Base-by-base conservation (phyloP, 129 eudicot genomes). In the Silybum marianum region DNA sequence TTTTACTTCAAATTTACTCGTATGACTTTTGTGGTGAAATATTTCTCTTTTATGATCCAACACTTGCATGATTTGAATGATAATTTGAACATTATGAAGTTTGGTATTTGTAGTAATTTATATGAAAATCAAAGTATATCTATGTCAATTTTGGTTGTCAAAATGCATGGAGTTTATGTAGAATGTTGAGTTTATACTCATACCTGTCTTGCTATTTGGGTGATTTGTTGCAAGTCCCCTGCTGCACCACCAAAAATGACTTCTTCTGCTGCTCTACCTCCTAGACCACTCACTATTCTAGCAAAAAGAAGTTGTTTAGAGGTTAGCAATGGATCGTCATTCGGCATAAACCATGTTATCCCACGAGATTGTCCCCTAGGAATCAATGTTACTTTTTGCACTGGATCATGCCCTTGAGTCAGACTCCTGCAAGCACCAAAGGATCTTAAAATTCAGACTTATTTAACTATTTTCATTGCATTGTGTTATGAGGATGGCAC, bases 301-400 rank as follows among this genome's bases (percentile, higher is more conserved):
- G 97, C 97, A 82, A 90, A 92, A 3, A 92, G 87, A 51, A 88
- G 93, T 44, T 87, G 78, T 73, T 84, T 90, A 22, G 97, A 86
- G 71, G 84, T 80, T 32, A 92, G 80, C 0, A 85, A 74, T 6
- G 90, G 90, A 77, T 92, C 94, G 39, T 92, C 97, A 26, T 82
- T 84, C 7, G 94, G 88, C 25, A 86, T 73, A 85, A 92, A 92
- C 97, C 97, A 92, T 76, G 97, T 90, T 63, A 92, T 42, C 6
- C 97, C 94, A 16, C 94, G 94, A 36, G 94, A 94, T 83, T 88
- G 89, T 9, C 92, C 94, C 46, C 94, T 85, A 16, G 97, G 97
- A 68, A 92, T 85, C 80, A 92, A 81, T 14, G 90, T 92, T 13
- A 92, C 97, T 86, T 92, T 92, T 80, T 92, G 97, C n/a, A 92